Base-by-base conservation (phyloP, 306 rosid genomes). In the Trichosanthes truncata region DNA sequence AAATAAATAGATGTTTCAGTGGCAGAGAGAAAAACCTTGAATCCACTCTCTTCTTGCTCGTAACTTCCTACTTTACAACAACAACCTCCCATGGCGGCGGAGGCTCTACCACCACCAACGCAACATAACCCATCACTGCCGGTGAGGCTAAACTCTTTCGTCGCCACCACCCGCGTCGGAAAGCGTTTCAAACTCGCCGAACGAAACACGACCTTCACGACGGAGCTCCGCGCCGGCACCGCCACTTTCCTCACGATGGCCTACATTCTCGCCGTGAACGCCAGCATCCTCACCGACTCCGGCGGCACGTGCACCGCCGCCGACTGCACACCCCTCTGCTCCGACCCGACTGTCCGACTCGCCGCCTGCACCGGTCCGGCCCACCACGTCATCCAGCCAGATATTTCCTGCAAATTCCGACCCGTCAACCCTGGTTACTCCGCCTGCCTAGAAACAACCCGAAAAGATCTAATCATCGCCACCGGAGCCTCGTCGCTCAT, bases 191-290 rank as follows among this genome's bases (percentile, higher is more conserved):
- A 92, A 41, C 89, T 95, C 65, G 53, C 90, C 35, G 87, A 95
- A 21, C 86, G 98, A 9, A 91, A 88, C 63, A 60, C 98, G 41
- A 92, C 82, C 78, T 95, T 95, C 93, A 95, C 98, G 46, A 95
- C 98, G 26, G 97, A 95, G 81, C 90, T 95, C 82, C 96, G 98
- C 0, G 98, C 97, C 41, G 98, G 98, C 65, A 95, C 97, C 59
- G 88, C 98, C 84, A 95, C 98, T 0, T 95, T 95, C 81, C 97
- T 95, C 81, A 95, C 98, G 82, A 95, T 95, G 98, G 98, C 98
- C 7, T 95, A 95, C 85, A 91, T 95, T 86, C 88, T 95, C 38
- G 97, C 97, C 53, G 97, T 95, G 78, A 95, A 95, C 91, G 98
- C 98, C 26, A 90, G 97, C 77, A 92, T 95, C 63, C 85, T 95